Evolutionary conservation across 176 grass and related monocot species (phyloP).

Genomic region (Triticum timopheevii): DNA sequence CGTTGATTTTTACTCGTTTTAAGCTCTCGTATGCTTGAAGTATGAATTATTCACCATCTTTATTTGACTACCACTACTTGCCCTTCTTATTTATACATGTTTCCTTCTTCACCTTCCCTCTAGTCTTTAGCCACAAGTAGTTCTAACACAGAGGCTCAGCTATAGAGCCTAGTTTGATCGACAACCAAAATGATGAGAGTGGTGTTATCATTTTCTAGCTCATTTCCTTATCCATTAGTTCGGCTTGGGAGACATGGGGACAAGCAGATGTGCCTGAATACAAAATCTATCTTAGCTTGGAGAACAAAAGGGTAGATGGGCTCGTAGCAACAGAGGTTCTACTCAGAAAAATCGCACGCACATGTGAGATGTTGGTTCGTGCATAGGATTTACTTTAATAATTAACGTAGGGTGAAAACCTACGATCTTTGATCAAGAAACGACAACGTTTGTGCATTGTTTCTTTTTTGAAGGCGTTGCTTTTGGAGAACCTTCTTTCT

Average conservation of each 20-base stretch:
- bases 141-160: background rate
- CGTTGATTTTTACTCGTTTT: too few relatives aligned
- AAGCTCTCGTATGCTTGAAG: too few relatives aligned
- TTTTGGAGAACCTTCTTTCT: too few relatives aligned
- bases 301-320: background rate
- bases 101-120: background rate
- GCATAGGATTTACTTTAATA: too few relatives aligned
- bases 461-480: too few relatives aligned
- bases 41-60: too few relatives aligned
- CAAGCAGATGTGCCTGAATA: background rate
- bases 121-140: background rate
- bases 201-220: background rate
- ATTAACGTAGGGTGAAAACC: too few relatives aligned
- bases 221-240: background rate
- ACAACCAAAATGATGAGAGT: background rate
- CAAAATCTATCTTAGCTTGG: background rate
- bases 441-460: too few relatives aligned
- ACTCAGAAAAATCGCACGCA: too few relatives aligned
- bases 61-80: background rate
- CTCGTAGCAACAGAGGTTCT: too few relatives aligned
- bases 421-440: too few relatives aligned
- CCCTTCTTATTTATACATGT: background rate
- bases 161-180: background rate
- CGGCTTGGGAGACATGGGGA: background rate
- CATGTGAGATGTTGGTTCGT: too few relatives aligned